phyloP scores from a whole-genome alignment of 441 rosid species.

The Metrosideros polymorpha region DNA sequence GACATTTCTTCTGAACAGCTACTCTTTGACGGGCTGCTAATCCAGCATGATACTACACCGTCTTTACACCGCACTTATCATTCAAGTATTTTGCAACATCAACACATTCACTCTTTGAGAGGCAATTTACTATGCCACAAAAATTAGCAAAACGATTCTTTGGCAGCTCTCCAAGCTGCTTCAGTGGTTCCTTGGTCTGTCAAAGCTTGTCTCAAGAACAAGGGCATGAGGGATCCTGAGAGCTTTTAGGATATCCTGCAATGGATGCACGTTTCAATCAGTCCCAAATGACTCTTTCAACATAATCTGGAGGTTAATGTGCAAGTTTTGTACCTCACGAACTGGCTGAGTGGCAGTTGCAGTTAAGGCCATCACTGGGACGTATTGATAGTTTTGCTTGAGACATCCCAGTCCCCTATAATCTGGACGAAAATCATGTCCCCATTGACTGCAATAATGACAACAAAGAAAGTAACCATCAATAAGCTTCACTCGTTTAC shows the following conservation, averaged over 20 bases:
- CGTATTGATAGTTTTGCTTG: constrained; percentile 62
- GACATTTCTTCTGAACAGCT: constrained; percentile 82
- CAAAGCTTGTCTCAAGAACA: constrained; percentile 83
- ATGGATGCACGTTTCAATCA: not conserved
- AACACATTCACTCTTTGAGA: constrained; percentile 77
- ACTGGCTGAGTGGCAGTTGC: constrained; percentile 87
- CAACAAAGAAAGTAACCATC: not conserved
- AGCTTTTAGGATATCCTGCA: constrained; percentile 71
- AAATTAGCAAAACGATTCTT: constrained; percentile 59
- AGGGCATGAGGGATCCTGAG: constrained; percentile 68
- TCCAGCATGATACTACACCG: constrained; percentile 87
- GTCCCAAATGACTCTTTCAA: not conserved
- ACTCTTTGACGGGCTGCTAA: constrained; percentile 71
- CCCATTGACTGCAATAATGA: constrained; percentile 68
- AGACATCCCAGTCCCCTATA: constrained; percentile 79
- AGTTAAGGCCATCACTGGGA: constrained; percentile 81
- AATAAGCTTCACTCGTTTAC: not conserved
- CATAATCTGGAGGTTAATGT: not conserved
- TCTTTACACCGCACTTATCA: constrained; percentile 59
- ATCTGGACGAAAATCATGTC: constrained; percentile 95
- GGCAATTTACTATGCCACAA: constrained; percentile 84
- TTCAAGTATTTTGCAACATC: constrained; percentile 76
- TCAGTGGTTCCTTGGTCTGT: constrained; percentile 74
- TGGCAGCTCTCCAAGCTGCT: constrained; percentile 68
- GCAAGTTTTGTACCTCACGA: constrained; percentile 41